Percentiles rank a stretch among this genome's conserved stretches.
phyloP scores from a whole-genome alignment of 805 yeast genomes.

The Wickerhamiella azymoides region DNA sequence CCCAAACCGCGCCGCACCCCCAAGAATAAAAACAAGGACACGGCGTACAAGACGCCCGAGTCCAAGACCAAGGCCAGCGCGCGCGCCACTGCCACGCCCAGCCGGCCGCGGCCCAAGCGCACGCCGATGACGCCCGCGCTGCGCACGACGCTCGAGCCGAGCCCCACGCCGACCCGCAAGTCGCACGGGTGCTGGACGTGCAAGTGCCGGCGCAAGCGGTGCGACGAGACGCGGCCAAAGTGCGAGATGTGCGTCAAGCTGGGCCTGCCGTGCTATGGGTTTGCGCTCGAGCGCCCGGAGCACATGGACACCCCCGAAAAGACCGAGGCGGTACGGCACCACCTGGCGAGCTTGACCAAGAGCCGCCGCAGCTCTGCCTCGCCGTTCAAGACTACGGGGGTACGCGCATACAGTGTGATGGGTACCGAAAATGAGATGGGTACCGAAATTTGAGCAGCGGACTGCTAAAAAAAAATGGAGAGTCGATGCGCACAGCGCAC shows the following conservation, averaged over 20 bases:
- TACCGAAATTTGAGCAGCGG: no score
- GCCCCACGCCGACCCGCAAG: slow-evolving; percentile 26
- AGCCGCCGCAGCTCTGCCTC: background rate
- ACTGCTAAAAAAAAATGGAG: no score
- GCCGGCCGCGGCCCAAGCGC: background rate
- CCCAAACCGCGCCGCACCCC: no score
- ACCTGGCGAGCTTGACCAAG: background rate
- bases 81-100: background rate
- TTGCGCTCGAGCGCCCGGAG: slow-evolving; percentile 35
- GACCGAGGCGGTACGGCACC: background rate
- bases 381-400: no score
- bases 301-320: slow-evolving; percentile 31
- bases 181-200: slow-evolving; percentile 69
- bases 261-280: slow-evolving; percentile 44
- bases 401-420: no score
- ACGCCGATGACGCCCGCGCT: background rate
- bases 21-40: no score
- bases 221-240: slow-evolving; percentile 49
- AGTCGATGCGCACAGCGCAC: no score
- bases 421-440: no score
- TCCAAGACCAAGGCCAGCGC: no score
- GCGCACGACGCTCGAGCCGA: background rate
- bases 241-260: slow-evolving; percentile 47
- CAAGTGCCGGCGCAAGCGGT: slow-evolving; percentile 53
- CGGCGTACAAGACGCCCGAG: background rate